A percentile compares a stretch with the other conserved stretches of the same genome.
Conservation (phyloP, 75 land plant species). For the Azolla pinnata region DNA sequence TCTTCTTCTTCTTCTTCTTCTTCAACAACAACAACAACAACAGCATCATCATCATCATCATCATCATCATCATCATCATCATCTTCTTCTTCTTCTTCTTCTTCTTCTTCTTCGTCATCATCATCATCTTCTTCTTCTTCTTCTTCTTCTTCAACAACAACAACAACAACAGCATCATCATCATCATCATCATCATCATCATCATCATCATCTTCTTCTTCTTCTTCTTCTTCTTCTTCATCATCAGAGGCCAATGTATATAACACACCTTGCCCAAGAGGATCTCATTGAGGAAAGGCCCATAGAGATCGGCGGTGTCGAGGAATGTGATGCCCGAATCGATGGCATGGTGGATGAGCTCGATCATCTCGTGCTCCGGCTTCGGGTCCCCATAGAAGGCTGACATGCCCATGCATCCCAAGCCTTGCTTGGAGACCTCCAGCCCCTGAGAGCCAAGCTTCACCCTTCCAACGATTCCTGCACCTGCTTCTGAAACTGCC, state of each 20-base stretch:
- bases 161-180: too few species aligned
- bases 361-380: slow-evolving; percentile 43
- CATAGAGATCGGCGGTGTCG: slow-evolving; percentile 48
- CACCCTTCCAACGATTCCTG: slow-evolving; percentile 16
- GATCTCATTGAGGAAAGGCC: slow-evolving; percentile 44
- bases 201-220: too few species aligned
- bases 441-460: slow-evolving; percentile 44
- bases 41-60: too few species aligned
- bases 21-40: too few species aligned
- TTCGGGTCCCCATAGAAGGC: slow-evolving; percentile 43
- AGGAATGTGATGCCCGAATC: slow-evolving; percentile 44
- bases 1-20: not conserved
- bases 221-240: too few species aligned
- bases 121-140: too few species aligned
- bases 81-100: too few species aligned
- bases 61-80: not conserved
- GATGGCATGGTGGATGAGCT: slow-evolving; percentile 46
- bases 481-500: slow-evolving; percentile 3
- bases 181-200: too few species aligned
- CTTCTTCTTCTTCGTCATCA: too few species aligned
- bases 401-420: slow-evolving; percentile 67
- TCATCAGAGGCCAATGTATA: too few species aligned
- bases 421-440: slow-evolving; percentile 46
- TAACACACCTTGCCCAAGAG: slow-evolving; percentile 57
- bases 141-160: too few species aligned